phyloP scores from a whole-genome alignment of 441 rosid genomes.

The Mallotus repandus region DNA sequence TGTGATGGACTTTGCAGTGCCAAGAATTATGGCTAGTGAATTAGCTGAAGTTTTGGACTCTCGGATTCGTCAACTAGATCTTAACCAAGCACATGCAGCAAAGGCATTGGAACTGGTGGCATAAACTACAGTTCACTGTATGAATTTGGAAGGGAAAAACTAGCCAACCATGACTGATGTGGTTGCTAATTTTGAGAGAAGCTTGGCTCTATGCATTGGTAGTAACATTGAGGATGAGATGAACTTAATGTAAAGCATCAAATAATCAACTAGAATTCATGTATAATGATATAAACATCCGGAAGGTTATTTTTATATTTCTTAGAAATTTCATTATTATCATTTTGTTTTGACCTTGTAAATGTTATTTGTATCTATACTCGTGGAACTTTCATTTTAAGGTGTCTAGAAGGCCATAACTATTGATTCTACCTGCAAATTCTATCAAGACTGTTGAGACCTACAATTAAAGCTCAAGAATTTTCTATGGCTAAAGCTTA shows the following conservation, averaged over 20 bases:
- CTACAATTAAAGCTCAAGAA: not conserved
- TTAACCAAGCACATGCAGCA: constrained; percentile 44
- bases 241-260: constrained; percentile 38
- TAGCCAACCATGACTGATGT: constrained; percentile 66
- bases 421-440: no score
- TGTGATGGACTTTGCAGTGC: constrained; percentile 56
- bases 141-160: constrained; percentile 65
- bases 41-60: constrained; percentile 47
- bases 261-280: constrained; percentile 35
- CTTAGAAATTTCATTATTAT: no score
- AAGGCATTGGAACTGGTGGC: constrained; percentile 72
- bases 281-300: not conserved
- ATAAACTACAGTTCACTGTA: constrained; percentile 70
- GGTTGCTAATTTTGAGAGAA: constrained; percentile 71
- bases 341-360: no score
- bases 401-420: no score
- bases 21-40: constrained; percentile 41
- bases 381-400: no score
- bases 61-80: constrained; percentile 47
- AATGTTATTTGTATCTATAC: no score
- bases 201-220: constrained; percentile 51
- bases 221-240: not conserved
- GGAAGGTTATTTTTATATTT: constrained; percentile 8
- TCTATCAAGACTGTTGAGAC: not conserved
- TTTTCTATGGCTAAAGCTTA: not conserved